A percentile compares a stretch with the other conserved stretches of the same genome.
Conservation (phyloP, 345 rosid genomes). For the Camelina hispida region DNA sequence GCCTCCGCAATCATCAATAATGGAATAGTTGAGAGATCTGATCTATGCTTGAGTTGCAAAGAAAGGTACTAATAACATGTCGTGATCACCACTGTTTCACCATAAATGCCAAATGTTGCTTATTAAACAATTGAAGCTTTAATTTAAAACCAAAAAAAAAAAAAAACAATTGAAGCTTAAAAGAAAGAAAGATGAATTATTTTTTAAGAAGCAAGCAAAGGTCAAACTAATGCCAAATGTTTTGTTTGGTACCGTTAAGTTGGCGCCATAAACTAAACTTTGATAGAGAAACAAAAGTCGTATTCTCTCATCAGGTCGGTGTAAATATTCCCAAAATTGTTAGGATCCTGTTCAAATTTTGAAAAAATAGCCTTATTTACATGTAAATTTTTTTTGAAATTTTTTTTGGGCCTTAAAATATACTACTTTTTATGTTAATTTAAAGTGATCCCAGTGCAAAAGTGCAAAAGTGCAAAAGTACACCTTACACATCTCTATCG, state of each 20-base stretch:
- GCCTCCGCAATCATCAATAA: slow-evolving; percentile 62
- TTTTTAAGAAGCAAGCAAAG: not conserved
- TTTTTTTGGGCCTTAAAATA: too few relatives aligned
- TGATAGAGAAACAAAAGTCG: not conserved
- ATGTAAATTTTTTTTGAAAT: too few relatives aligned
- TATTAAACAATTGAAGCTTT: too few relatives aligned
- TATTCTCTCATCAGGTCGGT: too few relatives aligned
- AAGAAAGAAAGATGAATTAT: not conserved
- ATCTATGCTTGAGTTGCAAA: slow-evolving; percentile 66
- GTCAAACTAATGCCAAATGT: not conserved
- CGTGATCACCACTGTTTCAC: slow-evolving; percentile 69
- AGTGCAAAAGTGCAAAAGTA: too few relatives aligned
- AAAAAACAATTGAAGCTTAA: not conserved
- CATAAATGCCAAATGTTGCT: not conserved
- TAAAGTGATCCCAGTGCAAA: too few relatives aligned
- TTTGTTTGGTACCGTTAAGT: not conserved
- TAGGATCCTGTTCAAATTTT: too few relatives aligned
- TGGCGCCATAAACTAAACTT: not conserved
- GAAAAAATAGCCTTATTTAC: too few relatives aligned
- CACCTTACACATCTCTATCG: too few relatives aligned
- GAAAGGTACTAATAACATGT: slow-evolving; percentile 54
- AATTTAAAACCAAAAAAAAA: too few relatives aligned
- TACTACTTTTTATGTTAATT: too few relatives aligned
- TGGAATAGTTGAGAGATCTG: slow-evolving; percentile 54
- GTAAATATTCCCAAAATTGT: too few relatives aligned